Evolutionary conservation across 768 basidiomycete genomes (phyloP), one percentile per base, ranked within the genome.

Genomic region (Calocybe indica): DNA sequence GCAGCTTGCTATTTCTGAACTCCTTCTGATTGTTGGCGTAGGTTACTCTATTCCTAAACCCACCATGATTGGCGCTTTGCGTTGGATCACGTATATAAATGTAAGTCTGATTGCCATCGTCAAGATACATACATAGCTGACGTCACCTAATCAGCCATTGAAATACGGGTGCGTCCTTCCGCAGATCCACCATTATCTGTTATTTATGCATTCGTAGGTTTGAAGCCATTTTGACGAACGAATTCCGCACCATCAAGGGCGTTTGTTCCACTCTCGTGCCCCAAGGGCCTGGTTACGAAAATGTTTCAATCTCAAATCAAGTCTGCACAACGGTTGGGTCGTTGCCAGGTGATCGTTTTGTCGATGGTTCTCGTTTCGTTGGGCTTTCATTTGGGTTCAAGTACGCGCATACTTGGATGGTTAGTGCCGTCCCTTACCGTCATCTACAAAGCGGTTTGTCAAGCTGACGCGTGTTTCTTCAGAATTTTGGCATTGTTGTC

Each of bases 261-360:
- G 56, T 62, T 11, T 85, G 84, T 58, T 67, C 82, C 28, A 63
- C 67, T 31, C 66, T 87, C 10, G 77, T 83, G 0, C 83, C 87
- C 3, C 72, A 68, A 3, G 85, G 85, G 0, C 68, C 83, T 2
- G 78, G 79, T 1, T 88, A 88, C 52, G 76, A 76, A 53, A 69
- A 70, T 13, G 62, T 83, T 34, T 58, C 72, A 1, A 52, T 83
- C 9, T 58, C 55, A 5, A 88, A 92, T 59, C 89, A 92, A 64
- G 83, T 85, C 1, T 94, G 92, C 61, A 79, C 86, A 2, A 72
- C 81, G 0, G 71, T 84, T 6, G 90, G 92, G 1, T 75, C 84
- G 1, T 56, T 69, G 6, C 57, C 85, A 0, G 90, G 88, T 1
- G 69, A 82, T 38, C 58, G 62, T 7, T 64, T 55, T 10, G 89